Evolutionary conservation across 257 asterid species (phyloP).

Genomic region (Rhazya stricta): DNA sequence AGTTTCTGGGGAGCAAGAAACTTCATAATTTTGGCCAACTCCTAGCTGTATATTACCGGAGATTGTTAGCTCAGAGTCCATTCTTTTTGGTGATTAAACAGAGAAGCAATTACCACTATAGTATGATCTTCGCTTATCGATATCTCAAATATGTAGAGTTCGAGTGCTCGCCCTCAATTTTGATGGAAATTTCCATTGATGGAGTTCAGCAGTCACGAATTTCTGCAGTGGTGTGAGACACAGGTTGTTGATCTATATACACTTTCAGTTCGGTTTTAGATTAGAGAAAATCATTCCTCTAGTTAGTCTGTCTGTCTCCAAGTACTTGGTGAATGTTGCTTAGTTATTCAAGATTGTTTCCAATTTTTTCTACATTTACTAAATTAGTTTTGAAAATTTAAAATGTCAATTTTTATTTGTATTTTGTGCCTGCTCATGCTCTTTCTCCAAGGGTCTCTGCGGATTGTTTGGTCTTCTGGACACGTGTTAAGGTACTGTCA

Average conservation of each 20-base stretch:
- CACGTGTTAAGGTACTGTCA: no score
- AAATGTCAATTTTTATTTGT: no score
- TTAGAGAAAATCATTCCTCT: no score
- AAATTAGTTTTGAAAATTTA: no score
- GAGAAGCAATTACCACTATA: neutral
- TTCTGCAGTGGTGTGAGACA: neutral
- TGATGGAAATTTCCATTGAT: neutral
- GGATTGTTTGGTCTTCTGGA: no score
- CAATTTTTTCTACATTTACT: no score
- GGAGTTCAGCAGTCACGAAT: neutral
- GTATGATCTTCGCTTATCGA: no score
- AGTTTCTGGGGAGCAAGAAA: neutral
- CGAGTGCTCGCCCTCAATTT: neutral
- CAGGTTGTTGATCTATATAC: neutral
- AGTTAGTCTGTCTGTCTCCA: neutral
- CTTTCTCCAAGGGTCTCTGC: no score
- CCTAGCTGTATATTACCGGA: neutral
- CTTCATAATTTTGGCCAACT: slow-evolving; percentile 2
- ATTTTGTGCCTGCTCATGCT: no score
- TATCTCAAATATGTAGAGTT: neutral
- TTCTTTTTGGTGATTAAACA: neutral
- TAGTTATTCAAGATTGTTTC: no score
- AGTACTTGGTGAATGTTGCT: neutral
- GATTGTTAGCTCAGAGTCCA: neutral
- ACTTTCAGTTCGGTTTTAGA: neutral